Conservation (phyloP, 208 protist genomes). For the Leptomonas pyrrhocoris region DNA sequence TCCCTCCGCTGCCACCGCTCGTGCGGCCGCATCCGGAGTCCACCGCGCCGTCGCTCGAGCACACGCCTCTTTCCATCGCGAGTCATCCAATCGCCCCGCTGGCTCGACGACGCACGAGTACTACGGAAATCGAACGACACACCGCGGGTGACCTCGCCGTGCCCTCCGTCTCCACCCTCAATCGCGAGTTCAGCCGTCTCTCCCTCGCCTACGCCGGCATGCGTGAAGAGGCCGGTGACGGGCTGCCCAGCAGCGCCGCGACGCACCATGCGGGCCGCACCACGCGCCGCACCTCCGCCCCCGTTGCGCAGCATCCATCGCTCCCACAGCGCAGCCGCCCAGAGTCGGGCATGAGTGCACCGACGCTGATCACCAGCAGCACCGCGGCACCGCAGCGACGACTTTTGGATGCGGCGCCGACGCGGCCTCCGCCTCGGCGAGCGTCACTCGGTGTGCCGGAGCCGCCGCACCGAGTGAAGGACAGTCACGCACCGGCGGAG, state of each 20-base stretch:
- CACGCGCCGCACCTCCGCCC: constrained; percentile 21
- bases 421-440: not conserved
- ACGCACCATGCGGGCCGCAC: constrained; percentile 1
- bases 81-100: not conserved
- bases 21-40: not conserved
- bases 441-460: not conserved
- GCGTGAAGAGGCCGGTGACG: not conserved
- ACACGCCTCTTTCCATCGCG: constrained; percentile 1
- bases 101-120: not conserved
- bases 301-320: constrained; percentile 7
- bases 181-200: constrained; percentile 30
- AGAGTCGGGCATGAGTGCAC: not conserved
- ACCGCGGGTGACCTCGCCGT: not conserved
- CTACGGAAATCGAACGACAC: not conserved
- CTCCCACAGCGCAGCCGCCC: constrained; percentile 10
- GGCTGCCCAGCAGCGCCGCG: not conserved
- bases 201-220: constrained; percentile 23
- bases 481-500: not conserved
- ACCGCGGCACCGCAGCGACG: not conserved
- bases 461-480: not conserved
- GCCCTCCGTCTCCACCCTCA: constrained; percentile 25
- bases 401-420: not conserved
- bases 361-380: not conserved
- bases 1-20: constrained; percentile 9
- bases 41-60: constrained; percentile 2